Percentiles rank a stretch among this genome's conserved stretches.
Evolutionary conservation across 768 basidiomycete species (phyloP).

Genomic region (Mycena galopus): DNA sequence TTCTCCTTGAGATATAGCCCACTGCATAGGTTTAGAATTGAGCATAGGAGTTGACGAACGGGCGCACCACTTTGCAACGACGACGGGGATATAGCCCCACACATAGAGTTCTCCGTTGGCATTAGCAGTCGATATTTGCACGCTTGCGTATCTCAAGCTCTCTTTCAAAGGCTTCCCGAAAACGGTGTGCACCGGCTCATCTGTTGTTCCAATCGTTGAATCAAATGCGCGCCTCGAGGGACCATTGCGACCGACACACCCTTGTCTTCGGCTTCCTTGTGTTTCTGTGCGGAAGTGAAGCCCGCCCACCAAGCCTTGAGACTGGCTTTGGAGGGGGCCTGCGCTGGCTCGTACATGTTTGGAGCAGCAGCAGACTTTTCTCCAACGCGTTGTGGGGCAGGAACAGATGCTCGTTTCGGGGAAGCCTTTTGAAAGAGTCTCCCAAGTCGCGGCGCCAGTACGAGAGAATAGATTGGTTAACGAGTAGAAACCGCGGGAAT

Average conservation of each 20-base stretch:
- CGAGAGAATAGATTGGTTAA: constrained; percentile 4
- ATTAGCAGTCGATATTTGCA: constrained; percentile 93
- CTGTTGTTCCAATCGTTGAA: constrained; percentile 37
- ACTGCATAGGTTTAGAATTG: constrained; percentile 53
- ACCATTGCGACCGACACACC: constrained; percentile 23
- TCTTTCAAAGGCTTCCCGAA: constrained; percentile 91
- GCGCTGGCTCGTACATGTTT: constrained; percentile 32
- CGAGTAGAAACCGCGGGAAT: not conserved
- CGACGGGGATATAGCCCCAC: constrained; percentile 96
- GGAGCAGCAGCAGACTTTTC: not conserved
- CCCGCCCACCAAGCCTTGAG: constrained; percentile 89
- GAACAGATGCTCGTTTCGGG: constrained; percentile 24
- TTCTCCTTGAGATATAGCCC: constrained; percentile 96
- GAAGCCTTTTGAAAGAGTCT: constrained; percentile 25
- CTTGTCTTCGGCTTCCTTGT: constrained; percentile 67
- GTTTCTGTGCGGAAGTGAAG: constrained; percentile 74
- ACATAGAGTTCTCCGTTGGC: constrained; percentile 86
- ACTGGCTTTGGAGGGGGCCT: constrained; percentile 64
- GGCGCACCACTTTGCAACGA: constrained; percentile 95
- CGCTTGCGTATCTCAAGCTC: constrained; percentile 87
- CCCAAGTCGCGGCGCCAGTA: constrained; percentile 33
- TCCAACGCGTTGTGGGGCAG: constrained; percentile 13
- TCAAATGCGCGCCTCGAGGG: constrained; percentile 3
- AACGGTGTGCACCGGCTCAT: constrained; percentile 64
- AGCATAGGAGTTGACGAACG: not conserved